Evolutionary conservation across 78 protist species (phyloP), one percentile per base, ranked within the genome.

Genomic region (Cavenderia fasciculata): DNA sequence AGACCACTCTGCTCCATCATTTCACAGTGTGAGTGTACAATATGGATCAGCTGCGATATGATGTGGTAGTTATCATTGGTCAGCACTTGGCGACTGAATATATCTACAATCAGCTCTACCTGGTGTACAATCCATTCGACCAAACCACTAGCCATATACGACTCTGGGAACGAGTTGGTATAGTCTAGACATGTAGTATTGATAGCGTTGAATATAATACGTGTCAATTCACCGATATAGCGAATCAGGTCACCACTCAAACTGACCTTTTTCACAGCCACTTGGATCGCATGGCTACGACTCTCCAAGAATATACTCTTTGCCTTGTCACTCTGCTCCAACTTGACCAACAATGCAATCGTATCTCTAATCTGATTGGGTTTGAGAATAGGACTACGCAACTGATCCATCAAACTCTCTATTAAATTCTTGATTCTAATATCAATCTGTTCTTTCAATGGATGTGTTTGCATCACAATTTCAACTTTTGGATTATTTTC

Each of bases 391-490:
- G 90, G 78, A 21, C 65, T 44, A 56, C 90, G n/a, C 10, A 82
- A n/a, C 12, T 68, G 51, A 29, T 82, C 61, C 52, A 82, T 82
- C 56, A 82, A 49, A 56, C 59, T 56, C 54, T 82, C 90, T 47
- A 71, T 82, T 18, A 82, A 38, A 21, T 21, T n/a, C 51, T 46
- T 82, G 12, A 82, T 59, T 44, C 40, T 82, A n/a, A 7, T 16
- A n/a, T 82, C 90, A 31, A 82, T 68, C 25, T 27, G 41, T 4
- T 82, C 90, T 38, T 68, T 82, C 29, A 82, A 38, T 44, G 90
- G 90, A 68, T 82, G 90, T 14, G 90, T 82, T 57, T 82, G 90
- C 90, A 82, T 82, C n/a, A 68, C 78, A 52, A 68, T 82, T 43
- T 82, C 90, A 34, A 82, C 90, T n/a, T 82, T 82, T 82, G 62